A percentile compares a stretch with the other conserved stretches of the same genome.
Evolutionary conservation across 2,329 filamentous ascomycete species (phyloP).

Genomic region (Leptosphaerulina australis): DNA sequence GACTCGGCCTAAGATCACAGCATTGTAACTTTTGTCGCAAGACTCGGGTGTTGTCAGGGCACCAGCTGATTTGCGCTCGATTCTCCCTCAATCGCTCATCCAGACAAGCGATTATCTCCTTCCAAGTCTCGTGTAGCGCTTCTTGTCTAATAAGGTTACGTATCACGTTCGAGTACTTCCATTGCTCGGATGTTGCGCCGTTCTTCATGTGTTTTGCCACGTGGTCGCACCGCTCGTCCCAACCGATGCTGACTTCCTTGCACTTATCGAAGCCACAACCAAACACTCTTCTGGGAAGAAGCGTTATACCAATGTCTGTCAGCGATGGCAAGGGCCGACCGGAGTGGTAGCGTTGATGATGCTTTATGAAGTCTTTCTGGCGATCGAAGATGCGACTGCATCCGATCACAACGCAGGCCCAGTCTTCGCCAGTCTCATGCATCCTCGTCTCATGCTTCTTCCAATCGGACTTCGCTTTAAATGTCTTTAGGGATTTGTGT

Average conservation of each 20-base stretch:
- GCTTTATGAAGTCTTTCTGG: constrained; percentile 47
- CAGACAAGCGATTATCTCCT: constrained; percentile 42
- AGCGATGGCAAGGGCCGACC: constrained; percentile 43
- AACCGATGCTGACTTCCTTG: constrained; percentile 48
- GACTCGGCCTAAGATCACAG: constrained; percentile 45
- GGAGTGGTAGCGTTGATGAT: constrained; percentile 47
- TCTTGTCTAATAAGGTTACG: constrained; percentile 48
- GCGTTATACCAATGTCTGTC: constrained; percentile 44
- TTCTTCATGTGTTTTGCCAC: constrained; percentile 50
- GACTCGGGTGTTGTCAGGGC: constrained; percentile 44
- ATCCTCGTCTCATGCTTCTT: constrained; percentile 50
- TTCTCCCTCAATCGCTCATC: constrained; percentile 42
- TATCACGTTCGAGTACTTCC: constrained; percentile 49
- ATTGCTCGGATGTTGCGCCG: constrained; percentile 42
- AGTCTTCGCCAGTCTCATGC: constrained; percentile 49
- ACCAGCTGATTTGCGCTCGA: constrained; percentile 48
- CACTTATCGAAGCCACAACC: constrained; percentile 50
- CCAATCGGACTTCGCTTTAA: constrained; percentile 50
- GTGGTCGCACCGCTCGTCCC: constrained; percentile 49
- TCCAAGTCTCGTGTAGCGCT: constrained; percentile 46
- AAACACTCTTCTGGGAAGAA: constrained; percentile 44
- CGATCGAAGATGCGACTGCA: constrained; percentile 47
- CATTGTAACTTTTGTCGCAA: constrained; percentile 48
- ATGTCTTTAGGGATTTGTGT: constrained; percentile 43
- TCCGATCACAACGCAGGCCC: constrained; percentile 44